Conservation (phyloP, 805 yeast genomes). For the Barnettozyma vustinii region DNA sequence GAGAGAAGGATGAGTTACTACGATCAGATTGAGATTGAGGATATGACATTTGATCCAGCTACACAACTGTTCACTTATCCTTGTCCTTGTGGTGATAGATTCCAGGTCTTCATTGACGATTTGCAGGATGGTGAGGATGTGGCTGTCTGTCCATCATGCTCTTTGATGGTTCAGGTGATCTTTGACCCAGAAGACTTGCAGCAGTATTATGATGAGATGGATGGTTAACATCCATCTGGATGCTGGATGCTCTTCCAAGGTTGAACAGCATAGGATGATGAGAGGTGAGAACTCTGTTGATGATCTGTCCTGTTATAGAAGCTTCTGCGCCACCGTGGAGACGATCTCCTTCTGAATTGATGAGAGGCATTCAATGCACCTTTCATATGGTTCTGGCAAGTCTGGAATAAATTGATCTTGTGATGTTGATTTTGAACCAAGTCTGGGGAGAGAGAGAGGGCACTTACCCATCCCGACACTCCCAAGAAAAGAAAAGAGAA, state of each 20-base stretch:
- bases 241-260: too few relatives aligned
- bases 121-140: slow-evolving; percentile 85
- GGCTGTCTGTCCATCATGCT: slow-evolving; percentile 96
- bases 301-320: too few relatives aligned
- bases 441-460: too few relatives aligned
- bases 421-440: too few relatives aligned
- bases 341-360: not conserved
- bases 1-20: slow-evolving; percentile 48
- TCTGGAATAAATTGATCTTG: too few relatives aligned
- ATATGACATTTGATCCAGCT: slow-evolving; percentile 84
- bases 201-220: slow-evolving; percentile 34
- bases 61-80: slow-evolving; percentile 86
- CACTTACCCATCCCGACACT: too few relatives aligned
- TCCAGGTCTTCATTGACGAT: slow-evolving; percentile 82
- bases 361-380: too few relatives aligned
- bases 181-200: slow-evolving; percentile 59
- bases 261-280: not conserved
- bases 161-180: slow-evolving; percentile 86
- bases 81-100: slow-evolving; percentile 96
- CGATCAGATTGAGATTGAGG: slow-evolving; percentile 96
- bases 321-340: not conserved
- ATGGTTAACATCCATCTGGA: slow-evolving; percentile 12
- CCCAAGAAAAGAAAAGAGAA: too few relatives aligned
- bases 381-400: too few relatives aligned
- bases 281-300: not conserved